phyloP scores from a whole-genome alignment of 164 flowering plant genomes.

The Piper betle region DNA sequence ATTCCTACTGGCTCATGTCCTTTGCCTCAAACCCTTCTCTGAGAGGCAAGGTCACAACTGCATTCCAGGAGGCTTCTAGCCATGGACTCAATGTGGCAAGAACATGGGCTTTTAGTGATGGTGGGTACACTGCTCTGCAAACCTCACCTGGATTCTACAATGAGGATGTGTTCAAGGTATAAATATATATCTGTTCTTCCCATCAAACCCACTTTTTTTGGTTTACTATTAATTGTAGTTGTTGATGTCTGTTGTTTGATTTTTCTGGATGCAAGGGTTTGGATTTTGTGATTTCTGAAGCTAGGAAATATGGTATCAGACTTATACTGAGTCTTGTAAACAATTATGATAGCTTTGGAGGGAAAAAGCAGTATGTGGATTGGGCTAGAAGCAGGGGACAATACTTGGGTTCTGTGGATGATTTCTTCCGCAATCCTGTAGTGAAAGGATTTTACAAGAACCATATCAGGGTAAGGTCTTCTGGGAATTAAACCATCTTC shows the following conservation, averaged over 20 bases:
- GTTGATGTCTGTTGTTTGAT: not conserved
- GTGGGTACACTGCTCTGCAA: constrained; percentile 46
- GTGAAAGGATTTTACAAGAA: constrained; percentile 58
- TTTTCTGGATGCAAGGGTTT: constrained; percentile 19
- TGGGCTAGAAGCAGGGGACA: constrained; percentile 73
- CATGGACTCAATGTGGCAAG: constrained; percentile 59
- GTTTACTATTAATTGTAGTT: not conserved
- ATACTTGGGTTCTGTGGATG: constrained; percentile 47
- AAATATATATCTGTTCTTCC: not conserved
- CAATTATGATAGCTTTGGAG: constrained; percentile 55
- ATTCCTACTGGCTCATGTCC: constrained; percentile 84
- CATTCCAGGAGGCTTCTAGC: constrained; percentile 42
- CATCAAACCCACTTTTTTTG: not conserved
- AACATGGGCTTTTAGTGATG: constrained; percentile 88
- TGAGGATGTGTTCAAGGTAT: constrained; percentile 68
- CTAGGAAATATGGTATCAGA: constrained; percentile 50
- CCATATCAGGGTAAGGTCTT: constrained; percentile 42
- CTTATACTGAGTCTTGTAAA: constrained; percentile 62
- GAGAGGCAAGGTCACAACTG: constrained; percentile 42
- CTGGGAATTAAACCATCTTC: not conserved
- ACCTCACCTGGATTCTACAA: constrained; percentile 68
- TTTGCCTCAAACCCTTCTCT: constrained; percentile 49
- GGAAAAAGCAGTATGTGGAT: constrained; percentile 61
- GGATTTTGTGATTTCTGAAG: constrained; percentile 67
- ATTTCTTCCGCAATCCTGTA: constrained; percentile 53